Percentiles rank a stretch among this genome's conserved stretches.
These are phyloP conservation scores for Pythium angustatum DNA, from an alignment of 352 stramenopile species.

Conservation along the genomic window DNA sequence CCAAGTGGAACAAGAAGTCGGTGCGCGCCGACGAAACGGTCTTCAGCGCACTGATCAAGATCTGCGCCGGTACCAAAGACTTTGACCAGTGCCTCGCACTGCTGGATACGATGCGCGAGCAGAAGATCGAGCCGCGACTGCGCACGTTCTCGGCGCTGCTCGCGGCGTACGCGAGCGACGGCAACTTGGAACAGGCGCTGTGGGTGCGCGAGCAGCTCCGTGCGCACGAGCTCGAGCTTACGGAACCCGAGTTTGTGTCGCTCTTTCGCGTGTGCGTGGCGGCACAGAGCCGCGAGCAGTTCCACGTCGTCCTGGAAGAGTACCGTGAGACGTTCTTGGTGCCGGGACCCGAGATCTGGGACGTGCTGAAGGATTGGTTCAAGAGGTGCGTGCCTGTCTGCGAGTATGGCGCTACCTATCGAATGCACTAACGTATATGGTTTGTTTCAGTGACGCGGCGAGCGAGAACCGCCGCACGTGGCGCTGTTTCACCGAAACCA, in stretches of 20 bases:
- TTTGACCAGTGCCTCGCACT: slow-evolving; percentile 55
- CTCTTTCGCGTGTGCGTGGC: slow-evolving; percentile 55
- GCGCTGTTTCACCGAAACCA: slow-evolving; percentile 52
- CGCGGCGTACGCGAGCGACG: slow-evolving; percentile 49
- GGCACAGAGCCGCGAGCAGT: slow-evolving; percentile 38
- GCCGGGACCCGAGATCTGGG: slow-evolving; percentile 49
- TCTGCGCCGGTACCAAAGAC: slow-evolving; percentile 62
- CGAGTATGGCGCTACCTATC: too few relatives aligned
- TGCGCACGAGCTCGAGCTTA: slow-evolving; percentile 49
- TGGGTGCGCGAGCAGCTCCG: slow-evolving; percentile 54
- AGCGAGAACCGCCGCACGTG: slow-evolving; percentile 58
- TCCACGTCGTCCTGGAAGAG: slow-evolving; percentile 56
- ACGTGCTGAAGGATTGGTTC: slow-evolving; percentile 76
- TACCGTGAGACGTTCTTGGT: slow-evolving; percentile 66
- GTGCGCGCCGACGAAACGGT: slow-evolving; percentile 55
- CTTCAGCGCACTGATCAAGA: slow-evolving; percentile 76
- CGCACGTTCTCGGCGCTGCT: slow-evolving; percentile 75
- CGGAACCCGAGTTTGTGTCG: slow-evolving; percentile 64
- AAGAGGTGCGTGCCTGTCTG: slow-evolving; percentile 54
- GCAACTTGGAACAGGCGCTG: slow-evolving; percentile 60
- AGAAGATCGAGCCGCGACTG: slow-evolving; percentile 58
- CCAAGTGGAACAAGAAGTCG: too few relatives aligned
- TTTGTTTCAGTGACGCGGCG: slow-evolving; percentile 51
- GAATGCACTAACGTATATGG: not conserved
- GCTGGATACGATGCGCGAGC: slow-evolving; percentile 50